These are phyloP conservation scores for Neofusicoccum sp. DNA, from an alignment of 2,329 filamentous ascomycete genomes.

Conservation along the genomic window DNA sequence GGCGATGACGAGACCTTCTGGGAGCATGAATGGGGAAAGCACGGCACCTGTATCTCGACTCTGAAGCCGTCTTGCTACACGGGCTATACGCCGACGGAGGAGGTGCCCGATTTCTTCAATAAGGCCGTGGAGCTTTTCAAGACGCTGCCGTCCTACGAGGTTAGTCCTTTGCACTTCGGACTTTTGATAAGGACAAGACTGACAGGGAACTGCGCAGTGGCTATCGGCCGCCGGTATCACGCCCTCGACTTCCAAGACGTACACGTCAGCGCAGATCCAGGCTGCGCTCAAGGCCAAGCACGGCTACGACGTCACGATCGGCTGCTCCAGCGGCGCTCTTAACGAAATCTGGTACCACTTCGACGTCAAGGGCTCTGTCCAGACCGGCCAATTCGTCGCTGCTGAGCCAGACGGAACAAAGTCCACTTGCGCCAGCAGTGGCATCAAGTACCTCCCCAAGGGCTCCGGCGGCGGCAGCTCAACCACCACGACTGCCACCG, in stretches of 20 bases:
- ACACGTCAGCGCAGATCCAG: conserved; percentile 59
- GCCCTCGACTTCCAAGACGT: conserved; percentile 56
- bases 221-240: conserved; percentile 61
- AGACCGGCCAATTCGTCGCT: conserved; percentile 61
- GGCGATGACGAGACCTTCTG: conserved; percentile 65
- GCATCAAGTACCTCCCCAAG: conserved; percentile 67
- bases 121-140: conserved; percentile 66
- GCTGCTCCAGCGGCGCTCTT: conserved; percentile 50
- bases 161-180: conserved; percentile 25
- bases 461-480: conserved; percentile 28
- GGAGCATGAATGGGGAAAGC: conserved; percentile 71
- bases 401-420: conserved; percentile 56
- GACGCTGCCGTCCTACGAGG: conserved; percentile 62
- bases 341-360: conserved; percentile 64
- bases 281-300: conserved; percentile 53
- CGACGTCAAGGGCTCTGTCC: conserved; percentile 59
- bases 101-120: conserved; percentile 69
- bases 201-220: conserved; percentile 37
- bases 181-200: background rate
- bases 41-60: conserved; percentile 72
- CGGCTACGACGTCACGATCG: conserved; percentile 58
- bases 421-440: conserved; percentile 60
- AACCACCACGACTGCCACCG: conserved; percentile 32
- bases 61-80: conserved; percentile 64
- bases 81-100: conserved; percentile 56